Evolutionary conservation across 495 filamentous ascomycete genomes (phyloP), one percentile per base, ranked within the genome.

Genomic region (Aeminium ludgeri): DNA sequence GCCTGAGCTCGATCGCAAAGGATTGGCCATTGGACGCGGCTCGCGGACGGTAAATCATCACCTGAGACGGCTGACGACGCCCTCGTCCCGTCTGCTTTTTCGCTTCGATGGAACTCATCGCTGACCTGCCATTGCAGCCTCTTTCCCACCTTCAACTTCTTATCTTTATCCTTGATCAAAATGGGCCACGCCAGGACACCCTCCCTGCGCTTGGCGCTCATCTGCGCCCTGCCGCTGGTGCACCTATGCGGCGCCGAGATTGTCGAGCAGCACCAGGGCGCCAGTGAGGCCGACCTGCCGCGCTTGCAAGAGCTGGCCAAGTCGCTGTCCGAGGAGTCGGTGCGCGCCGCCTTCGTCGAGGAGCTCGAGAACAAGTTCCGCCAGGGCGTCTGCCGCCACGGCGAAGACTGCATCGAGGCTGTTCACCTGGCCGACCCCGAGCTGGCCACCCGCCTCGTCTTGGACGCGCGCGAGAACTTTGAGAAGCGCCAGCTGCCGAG

Each of bases 381-480:
- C 43, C 63, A 65, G 41, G 65, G 65, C 43, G 59, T 69, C 17
- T 67, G 56, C 48, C 59, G 63, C 31, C 51, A 60, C 13, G 57
- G 62, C 41, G 55, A 55, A 30, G 51, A 48, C 18, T 65, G 58
- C 8, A 55, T 68, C 17, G 59, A 66, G 40, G 51, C 45, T 3
- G 56, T 67, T 0, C 64, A 65, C 50, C 27, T 55, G 16, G 46
- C 59, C n/a, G 51, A 68, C 48, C 57, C 62, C 2, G 56, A 57
- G 11, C 53, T 63, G 11, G 66, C 66, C 8, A 60, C 58, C 10
- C 41, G 56, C 36, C 49, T 62, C 30, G 51, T 64, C 15, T 43
- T 49, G 6, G 49, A 48, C 10, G 59, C 59, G 13, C 40, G 54
- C 23, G 58, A 58, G 34, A 20, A 25, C 23, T 37, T 34, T 12